Conservation (phyloP, 2,329 filamentous ascomycete species). For the Teratosphaeria nubilosa region DNA sequence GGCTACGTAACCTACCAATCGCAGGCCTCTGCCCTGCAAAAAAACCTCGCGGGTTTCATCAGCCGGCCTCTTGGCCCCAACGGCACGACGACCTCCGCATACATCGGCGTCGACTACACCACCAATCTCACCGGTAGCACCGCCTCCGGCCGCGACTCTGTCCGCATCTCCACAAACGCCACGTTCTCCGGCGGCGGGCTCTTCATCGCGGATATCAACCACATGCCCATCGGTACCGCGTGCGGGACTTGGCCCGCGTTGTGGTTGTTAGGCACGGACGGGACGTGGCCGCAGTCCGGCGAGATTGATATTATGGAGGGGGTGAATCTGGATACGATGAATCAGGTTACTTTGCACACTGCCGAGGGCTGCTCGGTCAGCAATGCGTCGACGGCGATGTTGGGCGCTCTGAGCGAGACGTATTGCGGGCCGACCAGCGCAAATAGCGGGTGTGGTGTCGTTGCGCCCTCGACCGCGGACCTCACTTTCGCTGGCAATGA, state of each 20-base stretch:
- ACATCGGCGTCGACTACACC: slow-evolving; percentile 37
- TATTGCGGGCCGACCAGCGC: slow-evolving; percentile 17
- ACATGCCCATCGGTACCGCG: slow-evolving; percentile 37
- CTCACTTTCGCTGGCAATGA: slow-evolving; percentile 7
- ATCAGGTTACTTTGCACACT: slow-evolving; percentile 41
- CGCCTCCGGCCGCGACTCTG: slow-evolving; percentile 24
- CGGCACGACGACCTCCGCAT: slow-evolving; percentile 21
- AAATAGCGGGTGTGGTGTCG: slow-evolving; percentile 8
- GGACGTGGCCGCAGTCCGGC: slow-evolving; percentile 29
- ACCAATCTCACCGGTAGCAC: slow-evolving; percentile 12
- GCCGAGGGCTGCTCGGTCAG: slow-evolving; percentile 32
- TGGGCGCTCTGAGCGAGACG: not conserved
- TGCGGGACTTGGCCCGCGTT: slow-evolving; percentile 45
- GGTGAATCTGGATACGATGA: slow-evolving; percentile 33
- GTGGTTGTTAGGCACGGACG: slow-evolving; percentile 28
- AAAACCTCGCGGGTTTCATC: slow-evolving; percentile 32
- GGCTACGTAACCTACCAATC: slow-evolving; percentile 22
- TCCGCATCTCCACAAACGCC: slow-evolving; percentile 39
- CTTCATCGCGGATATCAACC: slow-evolving; percentile 39
- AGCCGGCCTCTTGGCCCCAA: slow-evolving; percentile 22
- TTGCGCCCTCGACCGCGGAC: not conserved
- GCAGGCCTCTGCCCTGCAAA: slow-evolving; percentile 24
- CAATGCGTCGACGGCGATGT: slow-evolving; percentile 16
- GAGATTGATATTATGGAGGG: slow-evolving; percentile 43
- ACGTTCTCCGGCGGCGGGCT: slow-evolving; percentile 40